Evolutionary conservation across 108 stramenopile genomes (phyloP), one percentile per base, ranked within the genome.

Genomic region (Cyclostephanos invisitatus): DNA sequence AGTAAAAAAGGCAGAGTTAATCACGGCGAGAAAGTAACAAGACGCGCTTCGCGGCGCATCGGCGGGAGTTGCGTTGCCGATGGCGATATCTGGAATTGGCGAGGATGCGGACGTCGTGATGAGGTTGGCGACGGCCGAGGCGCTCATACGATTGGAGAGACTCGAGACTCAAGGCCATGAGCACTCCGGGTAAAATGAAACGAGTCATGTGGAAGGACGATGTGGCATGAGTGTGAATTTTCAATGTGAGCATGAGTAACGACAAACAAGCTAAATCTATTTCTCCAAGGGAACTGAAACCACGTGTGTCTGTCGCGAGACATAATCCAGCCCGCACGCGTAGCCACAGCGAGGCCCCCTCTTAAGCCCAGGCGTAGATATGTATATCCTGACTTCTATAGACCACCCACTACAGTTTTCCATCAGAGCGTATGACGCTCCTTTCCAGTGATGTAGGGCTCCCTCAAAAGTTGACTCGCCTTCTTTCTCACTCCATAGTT

Each of bases 1-100:
- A n/a, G n/a, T n/a, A n/a, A n/a, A n/a, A n/a, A n/a, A n/a, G n/a
- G n/a, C n/a, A n/a, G 90, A 89, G 40, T 89, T 94, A 70, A 50
- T 71, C 47, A 80, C 88, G 51, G 90, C 92, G 8, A 65, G 92
- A 53, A 81, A 84, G 68, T 81, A 74, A 59, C 82, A 68, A 37
- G 70, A 72, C 18, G 65, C 62, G 37, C 66, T 75, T 46, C 54
- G 68, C 10, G 32, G 70, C 1, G 74, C 21, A 17, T 22, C 68
- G 40, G 37, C 58, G 57, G 68, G 68, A 14, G 37, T 21, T 12
- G 54, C 37, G 15, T 17, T 50, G 62, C 47, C 44, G 12, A 46
- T 12, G 28, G 22, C 54, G 27, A 14, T 32, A 10, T 44, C 46
- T 44, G 53, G 20, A 6, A 51, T 0, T 18, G 46, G 56, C 10